These are phyloP conservation scores for Trypanosoma brucei DNA, from an alignment of 208 protist species.

Conservation along the genomic window DNA sequence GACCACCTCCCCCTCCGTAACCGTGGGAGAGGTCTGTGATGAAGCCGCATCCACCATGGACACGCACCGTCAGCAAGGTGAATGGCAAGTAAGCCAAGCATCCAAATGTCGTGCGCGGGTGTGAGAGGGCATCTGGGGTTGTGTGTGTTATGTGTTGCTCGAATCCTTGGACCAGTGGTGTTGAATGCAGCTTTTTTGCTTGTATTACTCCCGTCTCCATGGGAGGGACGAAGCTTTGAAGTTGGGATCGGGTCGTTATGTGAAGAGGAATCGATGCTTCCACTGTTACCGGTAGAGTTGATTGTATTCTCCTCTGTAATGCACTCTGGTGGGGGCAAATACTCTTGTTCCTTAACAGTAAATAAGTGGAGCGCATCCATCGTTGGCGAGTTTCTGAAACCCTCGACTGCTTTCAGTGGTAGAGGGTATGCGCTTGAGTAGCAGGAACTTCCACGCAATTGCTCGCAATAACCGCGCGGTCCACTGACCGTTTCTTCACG, in stretches of 20 bases:
- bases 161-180: constrained; percentile 1
- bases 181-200: background rate
- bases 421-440: background rate
- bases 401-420: background rate
- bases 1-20: constrained; percentile 36
- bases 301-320: constrained; percentile 18
- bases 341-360: constrained; percentile 26
- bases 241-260: background rate
- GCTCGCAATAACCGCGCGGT: no score
- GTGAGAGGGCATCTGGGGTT: constrained; percentile 17
- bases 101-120: constrained; percentile 60
- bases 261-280: constrained; percentile 1
- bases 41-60: constrained; percentile 36
- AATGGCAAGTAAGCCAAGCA: constrained; percentile 66
- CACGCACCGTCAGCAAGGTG: constrained; percentile 55
- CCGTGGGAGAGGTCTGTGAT: constrained; percentile 32
- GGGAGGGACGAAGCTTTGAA: no score
- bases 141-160: constrained; percentile 33
- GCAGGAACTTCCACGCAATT: no score
- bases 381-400: background rate
- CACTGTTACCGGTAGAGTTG: background rate
- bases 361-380: constrained; percentile 24
- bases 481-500: no score
- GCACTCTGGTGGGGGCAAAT: constrained; percentile 46
- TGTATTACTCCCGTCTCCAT: background rate